Evolutionary conservation across 129 eudicot genomes (phyloP).

Genomic region (carrot (Daucus carota)): DNA sequence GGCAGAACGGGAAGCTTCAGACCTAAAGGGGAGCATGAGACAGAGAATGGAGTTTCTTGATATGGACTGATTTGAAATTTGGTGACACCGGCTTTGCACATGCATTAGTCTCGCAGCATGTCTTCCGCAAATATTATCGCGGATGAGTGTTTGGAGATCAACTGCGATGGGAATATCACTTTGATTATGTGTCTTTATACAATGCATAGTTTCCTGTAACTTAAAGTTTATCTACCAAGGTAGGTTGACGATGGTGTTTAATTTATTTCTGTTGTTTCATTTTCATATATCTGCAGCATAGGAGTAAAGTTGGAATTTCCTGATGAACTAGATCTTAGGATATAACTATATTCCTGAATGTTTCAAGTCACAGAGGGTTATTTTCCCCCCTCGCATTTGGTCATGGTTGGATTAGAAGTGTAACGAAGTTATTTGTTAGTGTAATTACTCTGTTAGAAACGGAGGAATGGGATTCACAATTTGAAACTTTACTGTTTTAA

Average conservation of each 20-base stretch:
- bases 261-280: neutral
- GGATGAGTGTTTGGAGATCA: slow-evolving; percentile 24
- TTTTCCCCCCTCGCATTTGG: neutral
- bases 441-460: neutral
- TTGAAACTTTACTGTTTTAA: neutral
- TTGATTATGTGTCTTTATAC: neutral
- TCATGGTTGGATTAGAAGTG: neutral
- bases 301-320: neutral
- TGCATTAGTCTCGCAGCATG: slow-evolving; percentile 23
- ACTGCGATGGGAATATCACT: slow-evolving; percentile 9
- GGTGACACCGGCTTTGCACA: slow-evolving; percentile 4
- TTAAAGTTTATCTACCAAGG: neutral
- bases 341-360: neutral
- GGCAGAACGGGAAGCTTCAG: slow-evolving; percentile 87
- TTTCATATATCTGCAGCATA: neutral
- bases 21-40: slow-evolving; percentile 77
- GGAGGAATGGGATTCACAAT: neutral
- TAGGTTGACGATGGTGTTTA: neutral
- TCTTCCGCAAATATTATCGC: slow-evolving; percentile 56
- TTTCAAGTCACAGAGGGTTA: neutral
- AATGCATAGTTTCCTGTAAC: slow-evolving; percentile 14
- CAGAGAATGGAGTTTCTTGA: slow-evolving; percentile 99
- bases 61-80: slow-evolving; percentile 44
- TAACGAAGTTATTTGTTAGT: neutral
- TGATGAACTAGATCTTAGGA: neutral